These are phyloP conservation scores for Colletotrichum sp. DNA, from an alignment of 2,329 filamentous ascomycete species.

Conservation along the genomic window DNA sequence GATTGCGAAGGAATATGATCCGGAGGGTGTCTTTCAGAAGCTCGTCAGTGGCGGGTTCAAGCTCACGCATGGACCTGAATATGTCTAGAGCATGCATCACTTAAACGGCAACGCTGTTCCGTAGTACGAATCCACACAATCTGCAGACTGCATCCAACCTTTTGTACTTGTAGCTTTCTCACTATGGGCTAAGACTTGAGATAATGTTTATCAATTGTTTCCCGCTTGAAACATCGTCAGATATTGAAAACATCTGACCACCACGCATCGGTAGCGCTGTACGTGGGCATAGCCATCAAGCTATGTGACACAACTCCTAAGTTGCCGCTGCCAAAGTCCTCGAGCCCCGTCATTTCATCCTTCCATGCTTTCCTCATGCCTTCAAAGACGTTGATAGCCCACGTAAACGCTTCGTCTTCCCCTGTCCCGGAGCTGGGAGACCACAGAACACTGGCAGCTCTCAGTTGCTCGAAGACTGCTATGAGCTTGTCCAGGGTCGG, in stretches of 20 bases:
- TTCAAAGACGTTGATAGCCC: background rate
- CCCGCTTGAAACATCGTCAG: background rate
- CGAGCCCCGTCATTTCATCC: background rate
- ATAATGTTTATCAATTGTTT: rapidly evolving
- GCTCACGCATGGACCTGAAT: constrained; percentile 16
- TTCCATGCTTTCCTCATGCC: background rate
- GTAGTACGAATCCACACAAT: background rate
- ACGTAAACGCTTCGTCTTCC: background rate
- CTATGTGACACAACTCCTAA: rapidly evolving
- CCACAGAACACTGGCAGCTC: background rate
- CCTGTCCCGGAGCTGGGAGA: background rate
- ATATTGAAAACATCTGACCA: background rate
- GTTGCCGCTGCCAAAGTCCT: background rate
- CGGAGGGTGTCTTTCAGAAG: constrained; percentile 37
- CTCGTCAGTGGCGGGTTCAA: constrained; percentile 45
- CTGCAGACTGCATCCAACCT: no score
- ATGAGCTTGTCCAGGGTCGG: background rate
- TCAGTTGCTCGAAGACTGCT: background rate
- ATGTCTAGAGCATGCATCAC: no score
- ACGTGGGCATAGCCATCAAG: background rate
- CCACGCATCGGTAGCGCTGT: background rate
- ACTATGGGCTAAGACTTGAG: background rate
- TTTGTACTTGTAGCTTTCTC: no score
- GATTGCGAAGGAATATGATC: constrained; percentile 41
- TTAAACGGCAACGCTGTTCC: background rate